These are phyloP conservation scores for Aspergillus quadricinctus DNA, from an alignment of 2,329 filamentous ascomycete genomes.

Conservation along the genomic window DNA sequence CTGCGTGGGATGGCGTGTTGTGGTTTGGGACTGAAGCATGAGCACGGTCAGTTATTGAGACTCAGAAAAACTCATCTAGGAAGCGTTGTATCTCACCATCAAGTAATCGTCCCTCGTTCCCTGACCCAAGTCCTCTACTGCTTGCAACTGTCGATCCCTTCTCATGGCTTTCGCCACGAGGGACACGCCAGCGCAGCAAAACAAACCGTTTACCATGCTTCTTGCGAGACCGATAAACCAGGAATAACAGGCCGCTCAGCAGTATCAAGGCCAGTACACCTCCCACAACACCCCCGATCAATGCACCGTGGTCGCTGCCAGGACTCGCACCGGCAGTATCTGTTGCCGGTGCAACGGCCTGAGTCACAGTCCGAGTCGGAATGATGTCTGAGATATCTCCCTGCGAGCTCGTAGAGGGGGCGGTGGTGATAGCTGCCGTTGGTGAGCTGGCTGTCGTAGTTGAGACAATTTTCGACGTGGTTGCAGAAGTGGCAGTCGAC, in stretches of 20 bases:
- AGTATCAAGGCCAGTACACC: slow-evolving; percentile 11
- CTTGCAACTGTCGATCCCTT: background rate
- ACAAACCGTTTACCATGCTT: slow-evolving; percentile 4
- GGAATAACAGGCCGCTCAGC: slow-evolving; percentile 8
- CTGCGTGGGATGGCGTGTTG: background rate
- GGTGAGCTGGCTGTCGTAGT: background rate
- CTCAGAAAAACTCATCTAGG: background rate
- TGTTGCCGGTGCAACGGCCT: background rate
- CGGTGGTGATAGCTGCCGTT: background rate
- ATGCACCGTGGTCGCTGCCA: slow-evolving; percentile 1
- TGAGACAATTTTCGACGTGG: background rate
- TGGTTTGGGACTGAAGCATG: background rate
- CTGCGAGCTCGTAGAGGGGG: background rate
- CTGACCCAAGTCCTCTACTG: background rate
- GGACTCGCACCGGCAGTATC: background rate
- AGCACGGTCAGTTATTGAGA: background rate
- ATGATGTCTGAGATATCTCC: slow-evolving; percentile 1
- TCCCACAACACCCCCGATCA: slow-evolving; percentile 23
- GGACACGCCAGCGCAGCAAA: slow-evolving; percentile 1
- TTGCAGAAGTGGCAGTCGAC: slow-evolving; percentile 1
- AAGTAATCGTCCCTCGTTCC: background rate
- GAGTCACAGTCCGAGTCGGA: background rate
- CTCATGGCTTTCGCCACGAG: background rate
- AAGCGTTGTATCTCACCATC: background rate
- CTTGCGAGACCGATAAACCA: slow-evolving; percentile 15